Evolutionary conservation across 2,329 filamentous ascomycete species (phyloP), one percentile per base, ranked within the genome.

Genomic region (Beauveria sp.): DNA sequence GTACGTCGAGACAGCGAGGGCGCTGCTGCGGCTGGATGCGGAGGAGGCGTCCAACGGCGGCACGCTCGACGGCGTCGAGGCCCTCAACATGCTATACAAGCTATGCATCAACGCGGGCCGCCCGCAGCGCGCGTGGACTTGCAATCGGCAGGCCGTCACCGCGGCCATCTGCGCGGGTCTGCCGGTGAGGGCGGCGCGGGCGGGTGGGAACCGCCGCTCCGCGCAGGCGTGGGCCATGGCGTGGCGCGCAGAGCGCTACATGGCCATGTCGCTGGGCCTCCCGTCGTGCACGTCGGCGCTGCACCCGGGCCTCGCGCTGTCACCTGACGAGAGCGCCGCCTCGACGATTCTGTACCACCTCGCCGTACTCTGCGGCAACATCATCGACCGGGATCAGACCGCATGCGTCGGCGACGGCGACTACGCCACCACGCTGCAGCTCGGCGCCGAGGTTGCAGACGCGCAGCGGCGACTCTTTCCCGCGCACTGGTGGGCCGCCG

Each of bases 101-200:
- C 77, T 80, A 63, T 79, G 81, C 63, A 71, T 82, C 57, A 80
- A 83, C 61, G 78, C 82, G 63, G 83, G 83, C 2, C 78, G 79
- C 47, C 81, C 83, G 12, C 77, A 80, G 42, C 76, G 79, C 64
- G 78, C 80, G 1, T 86, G 83, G 83, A 71, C 82, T 5, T 69
- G 76, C 9, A 75, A 75, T 46, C 77, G 82, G 14, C 75, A 78
- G 46, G 82, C 77, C 3, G 71, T 85, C 45, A 78, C 79, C 62
- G 77, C 77, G 7, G 75, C 84, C 63, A 22, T 58, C 4, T 42
- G 56, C 46, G 50, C 46, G 22, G 56, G 56, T 2, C 45, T 58
- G 34, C 56, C 56, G 18, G 18, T 3, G 28, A 20, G 20, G 30
- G 43, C 43, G 3, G 18, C 26, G 7, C 54, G 24, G 6, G 8